phyloP scores from a whole-genome alignment of 2,329 filamentous ascomycete genomes.

The Penicillium sumatraense region DNA sequence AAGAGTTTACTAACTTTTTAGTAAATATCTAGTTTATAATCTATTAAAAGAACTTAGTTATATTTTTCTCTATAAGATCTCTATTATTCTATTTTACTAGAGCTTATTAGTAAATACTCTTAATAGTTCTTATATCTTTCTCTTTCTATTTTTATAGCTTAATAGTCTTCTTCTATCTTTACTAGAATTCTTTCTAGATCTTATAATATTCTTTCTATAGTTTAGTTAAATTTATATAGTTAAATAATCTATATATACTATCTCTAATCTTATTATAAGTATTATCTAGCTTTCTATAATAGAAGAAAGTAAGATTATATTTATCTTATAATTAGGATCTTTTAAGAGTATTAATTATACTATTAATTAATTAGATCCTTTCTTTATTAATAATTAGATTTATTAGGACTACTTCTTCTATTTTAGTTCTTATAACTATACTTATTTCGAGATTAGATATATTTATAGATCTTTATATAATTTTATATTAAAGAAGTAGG shows the following conservation, averaged over 20 bases:
- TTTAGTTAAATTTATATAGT: background rate
- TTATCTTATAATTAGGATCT: background rate
- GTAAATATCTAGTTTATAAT: background rate
- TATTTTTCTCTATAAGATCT: background rate
- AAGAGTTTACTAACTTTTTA: background rate
- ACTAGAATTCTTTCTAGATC: background rate
- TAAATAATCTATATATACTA: background rate
- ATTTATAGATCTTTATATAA: background rate
- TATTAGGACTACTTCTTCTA: background rate
- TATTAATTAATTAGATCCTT: background rate
- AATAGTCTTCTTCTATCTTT: background rate
- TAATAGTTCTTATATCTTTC: background rate
- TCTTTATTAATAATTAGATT: background rate
- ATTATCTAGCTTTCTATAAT: background rate
- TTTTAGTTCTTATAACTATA: background rate
- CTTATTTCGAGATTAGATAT: background rate
- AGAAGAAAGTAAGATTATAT: background rate
- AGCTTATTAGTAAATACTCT: background rate
- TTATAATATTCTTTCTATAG: background rate
- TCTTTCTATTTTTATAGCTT: background rate
- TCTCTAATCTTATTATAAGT: background rate
- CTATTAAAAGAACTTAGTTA: background rate
- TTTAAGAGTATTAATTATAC: background rate
- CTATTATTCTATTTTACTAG: background rate
- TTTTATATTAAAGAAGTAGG: background rate